Evolutionary conservation across 179 eudicot genomes (phyloP), one percentile per base, ranked within the genome.

Genomic region (Pouteria campechiana): DNA sequence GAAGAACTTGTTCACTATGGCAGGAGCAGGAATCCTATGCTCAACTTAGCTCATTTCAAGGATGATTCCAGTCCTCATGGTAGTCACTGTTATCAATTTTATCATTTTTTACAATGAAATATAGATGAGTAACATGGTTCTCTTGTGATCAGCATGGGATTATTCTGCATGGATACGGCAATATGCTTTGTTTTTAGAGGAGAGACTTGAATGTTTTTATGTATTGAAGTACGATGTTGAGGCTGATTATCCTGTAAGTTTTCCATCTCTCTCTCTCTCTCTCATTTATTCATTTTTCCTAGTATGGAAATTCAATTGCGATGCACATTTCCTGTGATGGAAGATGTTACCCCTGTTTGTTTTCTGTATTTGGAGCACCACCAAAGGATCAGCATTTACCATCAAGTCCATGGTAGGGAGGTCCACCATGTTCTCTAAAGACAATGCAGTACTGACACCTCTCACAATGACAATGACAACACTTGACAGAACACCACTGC

Each of bases 1-100:
- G 96, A 90, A 67, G 98, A 90, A 70, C 74, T 90, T 39, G 63
- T 70, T 30, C 82, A 90, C 50, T 90, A 75, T 56, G 88, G 74
- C 38, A 65, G 82, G 69, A 67, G 79, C 63, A 66, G 76, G 59
- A 60, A 22, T 48, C 98, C 75, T 68, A 70, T 90, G 75, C 88
- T 82, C 63, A 86, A 86, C 66, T 58, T 90, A 73, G 64, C 96
- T 25, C 87, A 90, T 68, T 90, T 90, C 58, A 86, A 77, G 61
- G 96, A 90, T 52, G 98, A 90, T 73, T 90, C 98, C 33, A 81
- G 98, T 64, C 83, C 94, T 17, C 68, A 64, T 54, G 98, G 98
- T 86, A 68, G 22, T 43, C 11, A 17, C 7, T 29, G 27, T 15
- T 34, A 32, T 32, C 10, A 32, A 2, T 0, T 9, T 32, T 52